phyloP scores from a whole-genome alignment of 139 green algal genomes.

The Nannochloris sp. region DNA sequence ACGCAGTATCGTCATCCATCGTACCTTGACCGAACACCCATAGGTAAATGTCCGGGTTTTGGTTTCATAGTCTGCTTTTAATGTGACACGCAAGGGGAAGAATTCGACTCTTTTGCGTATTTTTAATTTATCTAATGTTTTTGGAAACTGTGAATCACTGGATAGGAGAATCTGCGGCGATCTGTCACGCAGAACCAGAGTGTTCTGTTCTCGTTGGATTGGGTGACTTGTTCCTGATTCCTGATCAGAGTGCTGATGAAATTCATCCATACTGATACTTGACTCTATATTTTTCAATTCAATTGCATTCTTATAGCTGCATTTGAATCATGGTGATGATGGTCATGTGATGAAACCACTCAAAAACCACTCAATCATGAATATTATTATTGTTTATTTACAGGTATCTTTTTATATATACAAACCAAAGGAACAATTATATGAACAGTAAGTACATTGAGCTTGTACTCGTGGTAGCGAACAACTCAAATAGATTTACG shows the following conservation, averaged over 20 bases:
- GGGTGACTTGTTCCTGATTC: not conserved
- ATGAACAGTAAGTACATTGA: no score
- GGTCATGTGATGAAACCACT: no score
- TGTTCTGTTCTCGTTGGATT: not conserved
- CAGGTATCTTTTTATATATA: not conserved
- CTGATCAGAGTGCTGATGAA: not conserved
- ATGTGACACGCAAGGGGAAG: slow-evolving; percentile 22
- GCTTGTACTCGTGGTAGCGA: no score
- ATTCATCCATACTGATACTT: not conserved
- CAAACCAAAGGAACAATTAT: no score
- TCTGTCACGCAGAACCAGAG: slow-evolving; percentile 1
- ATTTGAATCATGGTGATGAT: no score
- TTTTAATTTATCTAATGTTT: slow-evolving; percentile 22
- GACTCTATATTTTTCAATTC: no score
- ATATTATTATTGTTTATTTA: not conserved
- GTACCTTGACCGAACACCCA: slow-evolving; percentile 24
- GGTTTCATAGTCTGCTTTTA: slow-evolving; percentile 35
- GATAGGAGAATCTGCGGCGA: slow-evolving; percentile 17
- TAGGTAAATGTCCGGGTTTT: slow-evolving; percentile 25
- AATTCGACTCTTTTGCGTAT: slow-evolving; percentile 21
- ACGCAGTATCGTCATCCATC: not conserved
- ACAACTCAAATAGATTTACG: no score
- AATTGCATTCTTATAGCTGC: no score
- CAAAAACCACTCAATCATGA: no score
- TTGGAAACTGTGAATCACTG: slow-evolving; percentile 6